A percentile compares a stretch with the other conserved stretches of the same genome.
These are phyloP conservation scores for Leonotis leonurus DNA, from an alignment of 257 asterid genomes.

Conservation along the genomic window DNA sequence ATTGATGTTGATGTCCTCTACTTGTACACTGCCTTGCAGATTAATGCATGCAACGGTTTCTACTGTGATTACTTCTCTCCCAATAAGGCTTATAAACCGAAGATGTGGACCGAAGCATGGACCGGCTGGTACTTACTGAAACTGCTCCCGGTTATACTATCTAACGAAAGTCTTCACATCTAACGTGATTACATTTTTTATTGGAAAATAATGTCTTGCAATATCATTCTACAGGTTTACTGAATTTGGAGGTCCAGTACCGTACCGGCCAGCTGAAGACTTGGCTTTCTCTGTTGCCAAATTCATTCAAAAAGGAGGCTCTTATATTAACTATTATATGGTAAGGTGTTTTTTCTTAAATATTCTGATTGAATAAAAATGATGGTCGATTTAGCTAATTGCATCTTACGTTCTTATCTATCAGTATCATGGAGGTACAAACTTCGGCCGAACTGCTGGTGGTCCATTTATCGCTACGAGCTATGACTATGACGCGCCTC, in stretches of 20 bases:
- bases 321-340: constrained; percentile 89
- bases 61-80: constrained; percentile 92
- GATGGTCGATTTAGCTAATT: constrained; percentile 14
- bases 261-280: constrained; percentile 93
- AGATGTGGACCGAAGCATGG: constrained; percentile 99
- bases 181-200: background rate
- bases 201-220: background rate
- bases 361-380: background rate
- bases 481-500: constrained; percentile 80
- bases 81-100: constrained; percentile 80
- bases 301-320: constrained; percentile 84
- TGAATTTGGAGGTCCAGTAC: constrained; percentile 94
- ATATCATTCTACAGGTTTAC: constrained; percentile 54
- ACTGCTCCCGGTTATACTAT: background rate
- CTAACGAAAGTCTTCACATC: background rate
- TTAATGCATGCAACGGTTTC: constrained; percentile 94
- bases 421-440: constrained; percentile 74
- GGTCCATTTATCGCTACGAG: constrained; percentile 81
- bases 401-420: background rate
- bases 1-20: constrained; percentile 2
- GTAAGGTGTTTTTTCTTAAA: constrained; percentile 26
- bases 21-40: constrained; percentile 36
- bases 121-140: constrained; percentile 67
- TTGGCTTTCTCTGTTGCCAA: constrained; percentile 90
- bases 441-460: constrained; percentile 81